A percentile compares a stretch with the other conserved stretches of the same genome.
Evolutionary conservation across 78 protist species (phyloP).

Genomic region (Dictyostelium capitatum): DNA sequence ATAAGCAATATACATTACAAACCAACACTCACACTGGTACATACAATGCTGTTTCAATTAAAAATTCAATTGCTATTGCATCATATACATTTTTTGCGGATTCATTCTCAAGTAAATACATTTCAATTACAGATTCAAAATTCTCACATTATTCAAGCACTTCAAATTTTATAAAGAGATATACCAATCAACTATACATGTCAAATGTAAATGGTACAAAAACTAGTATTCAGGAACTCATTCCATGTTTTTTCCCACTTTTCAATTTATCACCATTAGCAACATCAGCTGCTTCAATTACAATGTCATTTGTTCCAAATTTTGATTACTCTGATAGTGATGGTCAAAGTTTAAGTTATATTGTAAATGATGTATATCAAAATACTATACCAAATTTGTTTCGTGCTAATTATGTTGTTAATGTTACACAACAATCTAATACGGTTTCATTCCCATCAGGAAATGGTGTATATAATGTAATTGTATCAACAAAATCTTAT

Average conservation of each 20-base stretch:
- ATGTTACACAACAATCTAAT: not conserved
- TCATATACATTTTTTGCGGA: not conserved
- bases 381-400: not conserved
- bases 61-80: not conserved
- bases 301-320: not conserved
- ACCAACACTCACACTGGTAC: not conserved
- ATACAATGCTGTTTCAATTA: not conserved
- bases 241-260: not conserved
- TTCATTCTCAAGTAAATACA: not conserved
- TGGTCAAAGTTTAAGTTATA: not conserved
- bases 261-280: not conserved
- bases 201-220: slow-evolving; percentile 2
- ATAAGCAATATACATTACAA: not conserved
- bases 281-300: not conserved
- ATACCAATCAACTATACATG: not conserved
- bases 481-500: not conserved
- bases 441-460: not conserved
- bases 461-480: not conserved
- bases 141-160: not conserved
- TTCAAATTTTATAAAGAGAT: not conserved
- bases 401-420: not conserved
- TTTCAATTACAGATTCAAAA: not conserved
- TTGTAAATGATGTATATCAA: slow-evolving; percentile 4
- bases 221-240: not conserved
- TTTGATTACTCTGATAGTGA: not conserved